Conservation (phyloP, 768 basidiomycete species). For the Mycena metata region DNA sequence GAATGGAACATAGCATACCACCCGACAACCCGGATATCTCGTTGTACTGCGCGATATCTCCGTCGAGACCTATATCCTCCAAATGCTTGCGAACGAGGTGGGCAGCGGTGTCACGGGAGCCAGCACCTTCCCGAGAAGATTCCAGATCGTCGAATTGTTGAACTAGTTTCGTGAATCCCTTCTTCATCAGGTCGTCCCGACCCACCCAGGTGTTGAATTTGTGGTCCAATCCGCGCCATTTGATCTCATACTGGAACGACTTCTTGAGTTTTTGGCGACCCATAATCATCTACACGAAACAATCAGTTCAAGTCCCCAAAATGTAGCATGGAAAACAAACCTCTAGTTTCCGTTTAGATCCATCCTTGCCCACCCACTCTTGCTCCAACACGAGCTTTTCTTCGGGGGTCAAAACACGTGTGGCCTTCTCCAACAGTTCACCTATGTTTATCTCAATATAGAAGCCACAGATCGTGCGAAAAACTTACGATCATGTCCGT, state of each 20-base stretch:
- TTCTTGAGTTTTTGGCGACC: constrained; percentile 99
- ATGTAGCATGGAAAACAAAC: constrained; percentile 54
- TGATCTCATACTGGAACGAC: constrained; percentile 92
- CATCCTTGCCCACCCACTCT: constrained; percentile 93
- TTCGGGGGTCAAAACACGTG: constrained; percentile 90
- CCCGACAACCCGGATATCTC: constrained; percentile 95
- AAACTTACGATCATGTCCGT: constrained; percentile 92
- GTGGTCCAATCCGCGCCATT: constrained; percentile 88
- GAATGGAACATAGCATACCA: constrained; percentile 63
- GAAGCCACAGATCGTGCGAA: constrained; percentile 18
- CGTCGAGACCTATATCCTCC: constrained; percentile 96
- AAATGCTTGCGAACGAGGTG: constrained; percentile 90
- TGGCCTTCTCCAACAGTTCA: constrained; percentile 92
- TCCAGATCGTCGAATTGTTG: constrained; percentile 98
- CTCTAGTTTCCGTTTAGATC: constrained; percentile 92
- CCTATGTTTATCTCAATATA: constrained; percentile 56
- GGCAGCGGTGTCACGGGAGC: constrained; percentile 86
- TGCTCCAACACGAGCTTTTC: constrained; percentile 84
- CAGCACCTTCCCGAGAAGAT: constrained; percentile 95
- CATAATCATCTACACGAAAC: constrained; percentile 74
- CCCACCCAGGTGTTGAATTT: constrained; percentile 93
- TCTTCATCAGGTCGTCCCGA: constrained; percentile 86
- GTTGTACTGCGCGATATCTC: constrained; percentile 98
- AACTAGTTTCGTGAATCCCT: constrained; percentile 91
- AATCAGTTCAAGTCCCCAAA: not conserved